These are phyloP conservation scores for Boletellus sp. DNA, from an alignment of 768 basidiomycete genomes.

Conservation along the genomic window DNA sequence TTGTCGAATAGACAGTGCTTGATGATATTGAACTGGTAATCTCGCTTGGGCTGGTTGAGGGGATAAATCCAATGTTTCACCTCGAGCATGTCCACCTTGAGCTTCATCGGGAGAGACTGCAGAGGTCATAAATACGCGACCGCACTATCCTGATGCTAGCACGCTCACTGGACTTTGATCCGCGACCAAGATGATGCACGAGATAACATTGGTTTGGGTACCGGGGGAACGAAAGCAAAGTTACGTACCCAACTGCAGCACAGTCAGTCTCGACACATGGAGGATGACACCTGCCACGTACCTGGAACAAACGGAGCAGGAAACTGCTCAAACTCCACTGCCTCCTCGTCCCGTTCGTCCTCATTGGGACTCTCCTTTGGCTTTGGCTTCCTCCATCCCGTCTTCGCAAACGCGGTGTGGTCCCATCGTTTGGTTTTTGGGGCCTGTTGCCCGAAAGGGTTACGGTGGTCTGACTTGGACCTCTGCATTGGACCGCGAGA, in stretches of 20 bases:
- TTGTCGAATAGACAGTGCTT: conserved; percentile 85
- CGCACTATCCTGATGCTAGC: too few species aligned
- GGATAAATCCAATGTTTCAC: conserved; percentile 90
- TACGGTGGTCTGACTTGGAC: conserved; percentile 39
- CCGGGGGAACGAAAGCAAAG: background rate
- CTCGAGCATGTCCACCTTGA: conserved; percentile 71
- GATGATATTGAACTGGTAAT: conserved; percentile 94
- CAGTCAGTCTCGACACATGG: conserved; percentile 9
- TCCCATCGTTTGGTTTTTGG: conserved; percentile 87
- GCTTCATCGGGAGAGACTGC: conserved; percentile 75
- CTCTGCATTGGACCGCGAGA: conserved; percentile 38
- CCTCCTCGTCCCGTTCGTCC: conserved; percentile 56
- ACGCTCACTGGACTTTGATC: conserved; percentile 31
- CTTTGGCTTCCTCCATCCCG: conserved; percentile 58
- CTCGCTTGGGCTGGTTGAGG: conserved; percentile 79
- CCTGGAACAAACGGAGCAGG: conserved; percentile 73
- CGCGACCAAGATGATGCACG: background rate
- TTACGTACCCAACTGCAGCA: conserved; percentile 51
- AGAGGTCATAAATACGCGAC: conserved; percentile 1
- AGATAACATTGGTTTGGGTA: conserved; percentile 4
- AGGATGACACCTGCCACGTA: conserved; percentile 35
- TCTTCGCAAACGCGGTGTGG: conserved; percentile 80
- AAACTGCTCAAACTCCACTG: conserved; percentile 75
- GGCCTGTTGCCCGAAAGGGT: conserved; percentile 51
- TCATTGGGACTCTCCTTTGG: conserved; percentile 53